Evolutionary conservation across 2,329 filamentous ascomycete genomes (phyloP).

Genomic region (Ophiostoma sp.): DNA sequence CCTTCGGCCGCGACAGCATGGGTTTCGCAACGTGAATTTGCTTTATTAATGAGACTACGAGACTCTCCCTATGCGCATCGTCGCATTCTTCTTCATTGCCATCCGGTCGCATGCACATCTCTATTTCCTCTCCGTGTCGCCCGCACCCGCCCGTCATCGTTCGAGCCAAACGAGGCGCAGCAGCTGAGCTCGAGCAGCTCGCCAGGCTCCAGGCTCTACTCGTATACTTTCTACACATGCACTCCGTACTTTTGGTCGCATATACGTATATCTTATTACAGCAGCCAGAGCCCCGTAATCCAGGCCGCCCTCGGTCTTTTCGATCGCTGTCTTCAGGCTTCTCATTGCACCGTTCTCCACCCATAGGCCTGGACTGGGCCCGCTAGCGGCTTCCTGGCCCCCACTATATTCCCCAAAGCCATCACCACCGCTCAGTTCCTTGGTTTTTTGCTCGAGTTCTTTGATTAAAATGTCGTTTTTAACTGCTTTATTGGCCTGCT

Average conservation of each 20-base stretch:
- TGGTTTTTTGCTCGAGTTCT: background rate
- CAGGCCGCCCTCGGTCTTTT: no score
- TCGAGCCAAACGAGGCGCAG: slow-evolving; percentile 18
- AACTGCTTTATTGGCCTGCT: background rate
- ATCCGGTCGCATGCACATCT: background rate
- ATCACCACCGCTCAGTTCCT: background rate
- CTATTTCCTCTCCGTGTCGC: background rate
- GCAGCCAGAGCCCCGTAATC: no score
- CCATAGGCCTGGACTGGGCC: background rate
- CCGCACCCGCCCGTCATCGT: slow-evolving; percentile 9
- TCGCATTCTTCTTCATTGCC: background rate
- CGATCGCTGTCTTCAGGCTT: background rate
- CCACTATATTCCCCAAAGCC: background rate
- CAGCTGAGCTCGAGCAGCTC: slow-evolving; percentile 14
- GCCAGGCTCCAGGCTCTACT: no score
- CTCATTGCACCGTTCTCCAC: background rate
- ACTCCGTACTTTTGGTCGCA: no score
- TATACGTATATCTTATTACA: no score
- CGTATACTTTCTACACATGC: no score
- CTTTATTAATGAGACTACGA: no score
- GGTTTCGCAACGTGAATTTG: no score
- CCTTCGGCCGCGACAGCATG: no score
- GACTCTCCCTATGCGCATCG: no score
- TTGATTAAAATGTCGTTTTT: background rate
- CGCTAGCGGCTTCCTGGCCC: slow-evolving; percentile 6